These are phyloP conservation scores for Diaporthe nobilis DNA, from an alignment of 2,329 filamentous ascomycete species.

Conservation along the genomic window DNA sequence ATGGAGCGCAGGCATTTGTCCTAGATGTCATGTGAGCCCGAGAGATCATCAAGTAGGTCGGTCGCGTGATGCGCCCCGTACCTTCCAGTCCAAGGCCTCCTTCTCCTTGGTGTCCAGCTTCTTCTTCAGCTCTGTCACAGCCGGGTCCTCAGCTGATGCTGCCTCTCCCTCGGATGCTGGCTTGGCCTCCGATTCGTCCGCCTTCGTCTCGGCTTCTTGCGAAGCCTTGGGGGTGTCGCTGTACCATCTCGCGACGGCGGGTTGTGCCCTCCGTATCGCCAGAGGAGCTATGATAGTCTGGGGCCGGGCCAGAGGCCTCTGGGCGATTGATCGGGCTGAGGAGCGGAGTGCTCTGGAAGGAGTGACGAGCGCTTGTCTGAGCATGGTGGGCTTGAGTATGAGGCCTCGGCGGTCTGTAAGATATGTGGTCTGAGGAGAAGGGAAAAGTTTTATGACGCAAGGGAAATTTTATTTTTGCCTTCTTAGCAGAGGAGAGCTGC, in stretches of 20 bases:
- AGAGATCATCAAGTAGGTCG: neutral
- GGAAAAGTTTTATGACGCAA: constrained; percentile 43
- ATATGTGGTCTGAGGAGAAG: constrained; percentile 31
- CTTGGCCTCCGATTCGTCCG: constrained; percentile 47
- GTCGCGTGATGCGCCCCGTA: constrained; percentile 56
- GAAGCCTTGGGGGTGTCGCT: constrained; percentile 53
- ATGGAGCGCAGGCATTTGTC: constrained; percentile 95
- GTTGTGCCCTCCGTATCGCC: constrained; percentile 51
- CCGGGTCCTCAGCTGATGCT: constrained; percentile 43
- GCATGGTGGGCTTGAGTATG: constrained; percentile 52
- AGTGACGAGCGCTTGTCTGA: constrained; percentile 60
- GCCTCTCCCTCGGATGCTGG: constrained; percentile 49
- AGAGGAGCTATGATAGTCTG: constrained; percentile 56
- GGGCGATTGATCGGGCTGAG: constrained; percentile 53
- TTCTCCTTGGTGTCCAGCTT: constrained; percentile 66
- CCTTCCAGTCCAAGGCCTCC: constrained; percentile 84
- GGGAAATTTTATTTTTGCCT: constrained; percentile 38
- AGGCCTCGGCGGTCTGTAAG: neutral
- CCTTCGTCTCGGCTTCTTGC: constrained; percentile 46
- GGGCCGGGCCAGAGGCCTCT: constrained; percentile 54
- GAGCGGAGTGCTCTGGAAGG: constrained; percentile 62
- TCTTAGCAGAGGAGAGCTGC: constrained; percentile 8
- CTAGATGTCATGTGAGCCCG: constrained; percentile 60
- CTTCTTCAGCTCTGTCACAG: constrained; percentile 63
- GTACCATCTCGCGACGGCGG: constrained; percentile 61